Conservation (phyloP, 2,329 filamentous ascomycete species). For the Aureobasidium pullulans region DNA sequence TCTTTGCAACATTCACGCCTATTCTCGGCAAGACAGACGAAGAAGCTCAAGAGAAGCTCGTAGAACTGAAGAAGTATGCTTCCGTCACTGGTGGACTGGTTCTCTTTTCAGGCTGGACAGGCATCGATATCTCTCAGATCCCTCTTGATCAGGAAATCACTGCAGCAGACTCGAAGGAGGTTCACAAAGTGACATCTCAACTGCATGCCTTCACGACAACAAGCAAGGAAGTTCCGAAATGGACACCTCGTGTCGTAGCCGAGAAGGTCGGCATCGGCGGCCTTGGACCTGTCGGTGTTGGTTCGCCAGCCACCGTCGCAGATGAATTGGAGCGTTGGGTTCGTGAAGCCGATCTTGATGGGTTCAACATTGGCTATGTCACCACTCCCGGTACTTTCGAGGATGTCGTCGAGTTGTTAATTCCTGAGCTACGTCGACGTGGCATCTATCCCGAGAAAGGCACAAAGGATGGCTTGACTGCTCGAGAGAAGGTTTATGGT, state of each 20-base stretch:
- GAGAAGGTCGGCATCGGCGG: conserved; percentile 25
- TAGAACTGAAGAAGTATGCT: conserved; percentile 46
- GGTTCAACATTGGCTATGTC: conserved; percentile 23
- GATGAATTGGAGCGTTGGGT: conserved; percentile 44
- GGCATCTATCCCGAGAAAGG: conserved; percentile 4
- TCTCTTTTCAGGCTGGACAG: conserved; percentile 52
- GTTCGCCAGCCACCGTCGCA: conserved; percentile 38
- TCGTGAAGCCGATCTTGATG: conserved; percentile 33
- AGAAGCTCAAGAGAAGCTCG: conserved; percentile 47
- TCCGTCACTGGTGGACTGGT: conserved; percentile 49
- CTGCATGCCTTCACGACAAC: conserved; percentile 44
- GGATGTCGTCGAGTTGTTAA: conserved; percentile 43
- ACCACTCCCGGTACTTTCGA: conserved; percentile 47
- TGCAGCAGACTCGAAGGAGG: conserved; percentile 47
- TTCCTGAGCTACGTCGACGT: conserved; percentile 42
- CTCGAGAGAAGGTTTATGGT: conserved; percentile 53
- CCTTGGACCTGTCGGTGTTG: conserved; percentile 34
- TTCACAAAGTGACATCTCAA: conserved; percentile 44
- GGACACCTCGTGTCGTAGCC: conserved; percentile 40
- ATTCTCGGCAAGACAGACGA: conserved; percentile 30
- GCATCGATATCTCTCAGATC: conserved; percentile 52
- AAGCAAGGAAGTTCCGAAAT: conserved; percentile 40
- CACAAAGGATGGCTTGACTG: background rate
- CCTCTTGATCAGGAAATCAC: conserved; percentile 51
- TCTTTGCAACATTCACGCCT: conserved; percentile 35